Base-by-base conservation (phyloP, 257 asterid species). In the Haberlea rhodopensis region DNA sequence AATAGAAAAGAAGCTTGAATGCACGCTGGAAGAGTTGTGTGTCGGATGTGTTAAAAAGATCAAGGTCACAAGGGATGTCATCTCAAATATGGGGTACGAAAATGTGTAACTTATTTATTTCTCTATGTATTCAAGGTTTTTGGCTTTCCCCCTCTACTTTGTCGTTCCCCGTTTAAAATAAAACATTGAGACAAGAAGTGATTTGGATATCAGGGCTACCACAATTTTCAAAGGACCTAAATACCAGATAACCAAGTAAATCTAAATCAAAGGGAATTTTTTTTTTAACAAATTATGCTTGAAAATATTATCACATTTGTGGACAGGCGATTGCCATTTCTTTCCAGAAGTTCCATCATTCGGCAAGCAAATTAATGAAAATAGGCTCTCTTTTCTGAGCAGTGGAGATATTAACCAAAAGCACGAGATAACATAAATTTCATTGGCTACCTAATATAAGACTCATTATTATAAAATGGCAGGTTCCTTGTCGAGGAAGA, bases 21-120 rank as follows among this genome's bases (percentile, higher is more conserved):
- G 99, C 86, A 84, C 95, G 62, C 96, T 90, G 1, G 96, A 92
- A 78, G 96, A 92, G 63, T 67, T 90, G 70, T 90, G 87, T 77
- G 74, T 54, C 27, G 97, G 97, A 66, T 78, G 87, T 23, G 82
- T 82, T 68, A 90, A 90, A 88, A 83, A 80, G 73, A 80, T 87
- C 74, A 84, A 81, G 74, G 82, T 90, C 74, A 86, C 89, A 45
- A 83, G 97, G 76, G 95, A 94, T 55, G 89, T 81, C 73, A 78
- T 94, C 72, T 82, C 95, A 62, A 69, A 62, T 69, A 81, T 87
- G 54, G 97, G 97, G 97, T 90, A 87, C 25, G 57, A 37, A 21
- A 62, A 24, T 3, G 5, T 23, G 23, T 48, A 20, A 16, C 2
- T n/a, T 68, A 19, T 31, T 15, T 27, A 1, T 26, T 16, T 11